Conservation (phyloP, 768 basidiomycete genomes). For the Paxillus involutus region DNA sequence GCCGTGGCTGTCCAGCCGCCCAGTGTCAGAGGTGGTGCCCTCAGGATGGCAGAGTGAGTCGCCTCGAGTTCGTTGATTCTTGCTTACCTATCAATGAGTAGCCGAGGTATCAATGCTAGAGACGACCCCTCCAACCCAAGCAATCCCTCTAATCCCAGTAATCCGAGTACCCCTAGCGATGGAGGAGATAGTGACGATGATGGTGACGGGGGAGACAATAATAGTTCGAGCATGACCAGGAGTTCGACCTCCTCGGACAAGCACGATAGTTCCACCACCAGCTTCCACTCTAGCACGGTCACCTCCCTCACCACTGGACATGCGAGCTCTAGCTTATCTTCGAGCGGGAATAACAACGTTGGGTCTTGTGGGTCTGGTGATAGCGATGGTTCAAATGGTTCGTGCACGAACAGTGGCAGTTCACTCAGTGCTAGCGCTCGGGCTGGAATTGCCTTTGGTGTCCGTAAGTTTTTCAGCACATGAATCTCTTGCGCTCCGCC, state of each 20-base stretch:
- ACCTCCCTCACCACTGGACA: background rate
- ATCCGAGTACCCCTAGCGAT: background rate
- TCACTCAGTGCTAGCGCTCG: slow-evolving; percentile 16
- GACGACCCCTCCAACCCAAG: slow-evolving; percentile 6
- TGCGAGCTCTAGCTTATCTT: slow-evolving; percentile 1
- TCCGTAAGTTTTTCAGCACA: slow-evolving; percentile 16
- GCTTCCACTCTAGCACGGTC: background rate
- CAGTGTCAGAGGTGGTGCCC: background rate
- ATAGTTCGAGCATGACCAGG: background rate
- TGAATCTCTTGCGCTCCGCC: background rate
- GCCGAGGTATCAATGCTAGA: background rate
- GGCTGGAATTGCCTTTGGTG: slow-evolving; percentile 26
- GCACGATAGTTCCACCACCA: background rate
- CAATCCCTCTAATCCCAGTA: background rate
- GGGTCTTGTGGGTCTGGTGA: background rate
- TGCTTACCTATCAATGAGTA: background rate
- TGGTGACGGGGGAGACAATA: background rate
- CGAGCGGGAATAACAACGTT: background rate
- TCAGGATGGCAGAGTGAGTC: slow-evolving; percentile 2
- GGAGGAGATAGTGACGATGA: background rate
- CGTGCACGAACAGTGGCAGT: background rate
- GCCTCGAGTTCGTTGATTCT: background rate
- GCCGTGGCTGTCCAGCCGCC: background rate
- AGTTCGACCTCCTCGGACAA: background rate
- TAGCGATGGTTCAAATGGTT: slow-evolving; percentile 1